Base-by-base conservation (phyloP, 2,329 filamentous ascomycete genomes). In the Aspergillus ustus region DNA sequence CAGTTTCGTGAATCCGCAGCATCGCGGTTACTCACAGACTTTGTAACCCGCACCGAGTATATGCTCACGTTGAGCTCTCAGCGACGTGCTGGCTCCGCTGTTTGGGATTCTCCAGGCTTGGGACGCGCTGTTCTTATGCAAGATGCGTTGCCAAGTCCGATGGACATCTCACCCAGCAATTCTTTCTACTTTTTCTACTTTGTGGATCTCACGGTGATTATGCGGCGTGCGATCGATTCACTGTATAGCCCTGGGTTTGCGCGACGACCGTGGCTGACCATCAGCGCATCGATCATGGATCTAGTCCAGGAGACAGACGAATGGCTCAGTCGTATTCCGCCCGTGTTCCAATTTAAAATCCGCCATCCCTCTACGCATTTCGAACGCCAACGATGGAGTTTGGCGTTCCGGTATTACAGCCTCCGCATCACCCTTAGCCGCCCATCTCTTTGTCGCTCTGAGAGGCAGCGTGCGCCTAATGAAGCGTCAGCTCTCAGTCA, bases 361-460 rank as follows among this genome's bases (percentile, higher is more conserved):
- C 22, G 37, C 3, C 46, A 52, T n/a, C 55, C 34, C 1, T 57
- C 55, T 3, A 29, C 68, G 65, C 17, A 66, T 64, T 4, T 67
- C 77, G 34, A 77, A 75, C 52, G 67, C 66, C 22, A 73, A 70
- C 57, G 70, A 72, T 40, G 77, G 79, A 49, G 66, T 68, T 43
- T 80, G 77, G 78, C 69, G 75, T 59, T 70, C 69, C 40, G 72
- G 69, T 31, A 69, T 79, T 20, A 57, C 25, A 52, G 55, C 34
- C 79, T 40, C 69, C 77, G 52, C 77, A 80, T 51, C 22, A 50
- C 55, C 4, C 55, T 57, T 46, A 57, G 55, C 44, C 55, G 55
- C 11, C 79, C 79, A n/a, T 81, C 76, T 57, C 73, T 80, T 9
- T 79, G 75, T 58, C 74, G 73, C 17, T 64, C 75, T 15, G 72